Evolutionary conservation across 73 alveolate species (phyloP).

Genomic region (Stentor roeselii): DNA sequence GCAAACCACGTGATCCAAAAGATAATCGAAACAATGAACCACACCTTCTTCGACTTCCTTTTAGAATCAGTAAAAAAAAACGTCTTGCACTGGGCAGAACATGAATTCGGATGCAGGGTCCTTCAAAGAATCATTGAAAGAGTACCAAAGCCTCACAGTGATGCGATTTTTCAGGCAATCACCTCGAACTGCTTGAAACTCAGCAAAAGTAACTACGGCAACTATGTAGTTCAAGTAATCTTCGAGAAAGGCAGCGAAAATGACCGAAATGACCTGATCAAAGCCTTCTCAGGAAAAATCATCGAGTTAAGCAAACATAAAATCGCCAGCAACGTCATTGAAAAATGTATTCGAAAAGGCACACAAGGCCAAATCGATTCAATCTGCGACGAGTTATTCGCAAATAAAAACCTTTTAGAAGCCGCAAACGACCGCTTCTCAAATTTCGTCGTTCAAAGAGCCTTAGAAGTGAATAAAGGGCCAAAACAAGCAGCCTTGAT

Average conservation of each 20-base stretch:
- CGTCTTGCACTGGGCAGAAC: constrained; percentile 23
- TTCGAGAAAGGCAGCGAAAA: constrained; percentile 77
- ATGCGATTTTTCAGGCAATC: neutral
- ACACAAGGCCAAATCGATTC: constrained; percentile 32
- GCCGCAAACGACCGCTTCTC: constrained; percentile 88
- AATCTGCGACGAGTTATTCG: constrained; percentile 58
- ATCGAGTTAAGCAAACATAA: constrained; percentile 57
- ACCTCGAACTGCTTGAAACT: neutral
- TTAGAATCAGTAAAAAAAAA: constrained; percentile 35
- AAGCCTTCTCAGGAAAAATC: constrained; percentile 54
- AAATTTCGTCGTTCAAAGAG: constrained; percentile 87
- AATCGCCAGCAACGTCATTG: constrained; percentile 72
- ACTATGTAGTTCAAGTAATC: constrained; percentile 87
- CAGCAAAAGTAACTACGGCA: constrained; percentile 52
- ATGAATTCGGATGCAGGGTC: constrained; percentile 65
- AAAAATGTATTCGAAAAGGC: constrained; percentile 62
- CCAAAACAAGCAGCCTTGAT: constrained; percentile 50
- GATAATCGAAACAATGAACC: constrained; percentile 41
- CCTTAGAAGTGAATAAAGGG: constrained; percentile 65
- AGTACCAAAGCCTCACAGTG: constrained; percentile 36
- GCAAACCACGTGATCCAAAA: constrained; percentile 28
- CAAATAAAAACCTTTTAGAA: constrained; percentile 35
- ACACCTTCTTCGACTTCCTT: neutral
- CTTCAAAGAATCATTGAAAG: constrained; percentile 50
- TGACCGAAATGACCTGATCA: constrained; percentile 61